A percentile compares a stretch with the other conserved stretches of the same genome.
Evolutionary conservation across 1,284 basidiomycete genomes (phyloP).

Genomic region (Ceratobasidium sp.): DNA sequence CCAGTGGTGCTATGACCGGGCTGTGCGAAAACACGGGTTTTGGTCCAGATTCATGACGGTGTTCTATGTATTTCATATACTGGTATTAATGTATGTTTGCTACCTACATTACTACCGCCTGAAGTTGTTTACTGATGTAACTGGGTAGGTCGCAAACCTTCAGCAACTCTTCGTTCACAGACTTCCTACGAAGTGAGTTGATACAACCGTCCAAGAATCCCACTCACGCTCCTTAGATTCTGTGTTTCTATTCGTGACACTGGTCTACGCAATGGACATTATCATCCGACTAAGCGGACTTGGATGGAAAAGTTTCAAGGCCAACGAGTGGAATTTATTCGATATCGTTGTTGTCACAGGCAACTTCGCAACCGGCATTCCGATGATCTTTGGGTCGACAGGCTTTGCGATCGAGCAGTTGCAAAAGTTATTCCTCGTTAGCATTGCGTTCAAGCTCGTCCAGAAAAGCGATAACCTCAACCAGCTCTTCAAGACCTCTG

Average conservation of each 20-base stretch:
- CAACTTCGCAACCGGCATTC: conserved; percentile 84
- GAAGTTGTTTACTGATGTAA: background rate
- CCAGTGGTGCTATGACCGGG: conserved; percentile 92
- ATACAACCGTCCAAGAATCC: background rate
- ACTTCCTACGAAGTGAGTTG: conserved; percentile 75
- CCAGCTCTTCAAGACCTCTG: conserved; percentile 95
- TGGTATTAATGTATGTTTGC: conserved; percentile 76
- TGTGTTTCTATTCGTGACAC: conserved; percentile 80
- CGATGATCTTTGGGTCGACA: conserved; percentile 69
- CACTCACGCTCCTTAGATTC: conserved; percentile 62
- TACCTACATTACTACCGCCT: conserved; percentile 1
- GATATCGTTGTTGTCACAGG: conserved; percentile 87
- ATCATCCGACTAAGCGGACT: conserved; percentile 83
- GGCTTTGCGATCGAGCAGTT: conserved; percentile 74
- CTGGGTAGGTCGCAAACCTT: conserved; percentile 81
- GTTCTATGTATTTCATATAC: conserved; percentile 86
- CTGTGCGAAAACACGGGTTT: conserved; percentile 92
- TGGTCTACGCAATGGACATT: conserved; percentile 84
- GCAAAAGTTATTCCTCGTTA: conserved; percentile 94
- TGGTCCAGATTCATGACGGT: conserved; percentile 89
- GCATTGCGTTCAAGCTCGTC: conserved; percentile 93
- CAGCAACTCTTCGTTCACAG: conserved; percentile 64
- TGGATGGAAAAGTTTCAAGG: conserved; percentile 83
- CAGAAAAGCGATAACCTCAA: conserved; percentile 91
- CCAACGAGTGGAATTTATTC: conserved; percentile 94